Conservation (phyloP, 768 basidiomycete species). For the Cyathus striatus region DNA sequence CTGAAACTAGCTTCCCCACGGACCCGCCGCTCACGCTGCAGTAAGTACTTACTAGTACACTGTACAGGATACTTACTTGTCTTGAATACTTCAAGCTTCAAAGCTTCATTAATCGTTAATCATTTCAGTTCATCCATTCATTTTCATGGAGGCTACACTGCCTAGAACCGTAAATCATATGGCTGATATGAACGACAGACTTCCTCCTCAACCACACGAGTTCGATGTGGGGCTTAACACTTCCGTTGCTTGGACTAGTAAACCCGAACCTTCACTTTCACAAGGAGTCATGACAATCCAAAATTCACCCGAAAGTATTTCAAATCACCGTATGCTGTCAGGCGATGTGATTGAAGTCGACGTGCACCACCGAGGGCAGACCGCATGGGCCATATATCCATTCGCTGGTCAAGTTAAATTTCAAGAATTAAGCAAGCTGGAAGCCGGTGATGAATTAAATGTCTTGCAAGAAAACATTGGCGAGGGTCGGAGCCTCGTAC, state of each 20-base stretch:
- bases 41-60: too few species aligned
- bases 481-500: slow-evolving; percentile 80
- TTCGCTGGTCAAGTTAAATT: slow-evolving; percentile 78
- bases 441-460: slow-evolving; percentile 66
- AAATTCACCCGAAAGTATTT: too few species aligned
- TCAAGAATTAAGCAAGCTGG: slow-evolving; percentile 61
- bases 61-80: too few species aligned
- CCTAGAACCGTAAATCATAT: too few species aligned
- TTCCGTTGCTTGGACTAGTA: slow-evolving; percentile 73
- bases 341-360: slow-evolving; percentile 42
- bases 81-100: too few species aligned
- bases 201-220: too few species aligned
- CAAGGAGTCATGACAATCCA: slow-evolving; percentile 8
- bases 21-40: too few species aligned
- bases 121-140: too few species aligned
- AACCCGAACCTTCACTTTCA: slow-evolving; percentile 28
- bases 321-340: slow-evolving; percentile 12
- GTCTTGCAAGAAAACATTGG: slow-evolving; percentile 68
- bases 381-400: slow-evolving; percentile 64
- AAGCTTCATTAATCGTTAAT: too few species aligned
- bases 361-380: slow-evolving; percentile 25
- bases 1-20: too few species aligned
- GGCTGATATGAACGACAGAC: too few species aligned
- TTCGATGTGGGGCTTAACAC: slow-evolving; percentile 80
- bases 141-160: too few species aligned